Percentiles rank a stretch among this genome's conserved stretches.
Evolutionary conservation across 345 rosid species (phyloP).

Genomic region (Cardamine occulta): DNA sequence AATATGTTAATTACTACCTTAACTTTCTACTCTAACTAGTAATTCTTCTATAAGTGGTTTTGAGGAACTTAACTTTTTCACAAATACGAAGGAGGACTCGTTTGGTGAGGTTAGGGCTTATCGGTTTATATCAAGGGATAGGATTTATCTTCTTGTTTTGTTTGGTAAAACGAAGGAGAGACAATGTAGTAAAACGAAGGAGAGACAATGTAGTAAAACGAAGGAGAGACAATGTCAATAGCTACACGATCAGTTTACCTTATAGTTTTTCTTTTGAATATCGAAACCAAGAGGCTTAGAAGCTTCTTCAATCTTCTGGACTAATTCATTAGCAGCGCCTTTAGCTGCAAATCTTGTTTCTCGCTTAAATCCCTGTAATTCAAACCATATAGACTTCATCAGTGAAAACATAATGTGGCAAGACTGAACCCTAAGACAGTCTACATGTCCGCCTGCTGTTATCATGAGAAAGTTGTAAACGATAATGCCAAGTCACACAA

Average conservation of each 20-base stretch:
- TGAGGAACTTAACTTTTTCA: neutral
- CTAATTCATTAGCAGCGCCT: constrained; percentile 87
- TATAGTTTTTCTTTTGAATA: constrained; percentile 91
- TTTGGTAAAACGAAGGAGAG: neutral
- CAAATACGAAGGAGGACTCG: neutral
- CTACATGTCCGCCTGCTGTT: neutral
- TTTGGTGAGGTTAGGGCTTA: neutral
- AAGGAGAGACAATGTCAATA: constrained; percentile 5
- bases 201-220: neutral
- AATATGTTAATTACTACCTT: neutral
- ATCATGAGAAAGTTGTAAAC: neutral
- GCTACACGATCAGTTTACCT: constrained; percentile 53
- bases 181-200: neutral
- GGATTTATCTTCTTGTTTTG: neutral
- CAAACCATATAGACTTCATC: constrained; percentile 10
- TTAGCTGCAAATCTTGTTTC: constrained; percentile 94
- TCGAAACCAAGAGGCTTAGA: constrained; percentile 97
- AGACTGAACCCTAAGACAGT: constrained; percentile 2
- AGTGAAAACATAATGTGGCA: neutral
- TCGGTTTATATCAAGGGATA: neutral
- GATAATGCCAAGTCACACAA: neutral
- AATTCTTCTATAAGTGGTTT: neutral
- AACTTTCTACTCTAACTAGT: constrained; percentile 1
- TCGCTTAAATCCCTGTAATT: constrained; percentile 74
- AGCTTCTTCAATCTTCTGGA: constrained; percentile 88